Base-by-base conservation (phyloP, 441 rosid genomes). In the Bruguiera hainesii region DNA sequence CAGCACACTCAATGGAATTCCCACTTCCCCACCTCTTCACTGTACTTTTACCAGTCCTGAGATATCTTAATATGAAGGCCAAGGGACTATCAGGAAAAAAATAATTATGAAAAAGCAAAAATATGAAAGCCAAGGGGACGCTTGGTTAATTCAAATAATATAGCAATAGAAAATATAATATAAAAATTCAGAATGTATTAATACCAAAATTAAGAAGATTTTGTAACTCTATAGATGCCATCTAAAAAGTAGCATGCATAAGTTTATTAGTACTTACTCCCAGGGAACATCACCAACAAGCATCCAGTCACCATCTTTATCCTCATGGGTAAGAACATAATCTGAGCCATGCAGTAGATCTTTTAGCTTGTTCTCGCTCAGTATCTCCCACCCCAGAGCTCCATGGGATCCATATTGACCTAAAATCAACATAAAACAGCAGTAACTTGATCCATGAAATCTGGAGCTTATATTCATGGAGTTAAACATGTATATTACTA, bases 211-310 rank as follows among this genome's bases (percentile, higher is more conserved):
- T 29, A 25, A 15, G 66, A 30, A 76, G 23, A 13, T 30, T 26
- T 33, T 28, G 39, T 18, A 50, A 60, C 60, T 10, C 7, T 46
- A 2, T 25, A 29, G 42, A 60, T 26, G 33, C 16, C 71, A 68
- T n/a, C 11, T 4, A 9, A 53, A 57, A 13, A 55, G 3, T 63
- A 31, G 25, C 29, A 33, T 21, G 39, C 25, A 59, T 3, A 21
- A 59, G 42, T 48, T 37, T 29, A 31, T 29, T 16, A 67, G 63
- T 25, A 70, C 91, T 89, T 81, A 89, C 95, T 77, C 86, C 95
- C 95, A 89, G 9, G 95, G 91, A 49, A 88, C 93, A 80, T 88
- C 93, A 8, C 93, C 91, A 16, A 88, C 94, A 42, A 88, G 91
- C 95, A 88, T 88, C 91, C 91, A 88, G 68, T 89, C 95, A 9